phyloP scores from a whole-genome alignment of 805 yeast genomes.

The Schwanniomyces yamadae region DNA sequence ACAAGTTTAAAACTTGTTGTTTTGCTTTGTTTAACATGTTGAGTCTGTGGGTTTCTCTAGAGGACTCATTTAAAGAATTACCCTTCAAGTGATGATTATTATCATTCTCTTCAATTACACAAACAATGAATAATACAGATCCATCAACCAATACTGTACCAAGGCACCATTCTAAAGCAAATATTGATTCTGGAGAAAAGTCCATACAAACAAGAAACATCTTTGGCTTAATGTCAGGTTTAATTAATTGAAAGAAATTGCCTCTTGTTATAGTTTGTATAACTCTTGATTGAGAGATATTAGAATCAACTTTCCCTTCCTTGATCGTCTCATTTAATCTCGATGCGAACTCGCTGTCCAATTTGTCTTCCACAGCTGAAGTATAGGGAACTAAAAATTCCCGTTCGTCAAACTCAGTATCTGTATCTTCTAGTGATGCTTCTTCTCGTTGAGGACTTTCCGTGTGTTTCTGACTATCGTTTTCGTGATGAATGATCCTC shows the following conservation, averaged over 20 bases:
- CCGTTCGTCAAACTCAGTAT: conserved; percentile 8
- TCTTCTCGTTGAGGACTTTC: conserved; percentile 7
- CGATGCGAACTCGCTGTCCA: conserved; percentile 60
- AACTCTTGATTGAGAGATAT: conserved; percentile 54
- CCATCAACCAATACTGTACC: conserved; percentile 85
- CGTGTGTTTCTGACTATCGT: conserved; percentile 24
- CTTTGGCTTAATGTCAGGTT: conserved; percentile 46
- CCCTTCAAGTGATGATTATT: conserved; percentile 42
- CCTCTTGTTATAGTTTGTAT: conserved; percentile 72
- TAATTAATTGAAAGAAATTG: conserved; percentile 52
- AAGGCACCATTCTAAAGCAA: conserved; percentile 84
- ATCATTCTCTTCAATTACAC: conserved; percentile 52
- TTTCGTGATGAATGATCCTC: conserved; percentile 59
- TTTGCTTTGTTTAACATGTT: conserved; percentile 43
- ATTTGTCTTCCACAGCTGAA: conserved; percentile 61
- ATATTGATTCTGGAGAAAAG: conserved; percentile 75
- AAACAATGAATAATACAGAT: conserved; percentile 72
- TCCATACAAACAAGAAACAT: conserved; percentile 79
- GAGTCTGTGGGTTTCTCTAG: conserved; percentile 36
- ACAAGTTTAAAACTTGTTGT: conserved; percentile 46
- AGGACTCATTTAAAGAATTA: conserved; percentile 32
- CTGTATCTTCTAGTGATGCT: conserved; percentile 6
- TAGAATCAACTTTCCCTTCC: conserved; percentile 55
- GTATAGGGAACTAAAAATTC: conserved; percentile 62
- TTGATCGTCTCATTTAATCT: conserved; percentile 51